A percentile compares a stretch with the other conserved stretches of the same genome.
phyloP scores from a whole-genome alignment of 2,329 filamentous ascomycete genomes.

The Alternaria longipes region DNA sequence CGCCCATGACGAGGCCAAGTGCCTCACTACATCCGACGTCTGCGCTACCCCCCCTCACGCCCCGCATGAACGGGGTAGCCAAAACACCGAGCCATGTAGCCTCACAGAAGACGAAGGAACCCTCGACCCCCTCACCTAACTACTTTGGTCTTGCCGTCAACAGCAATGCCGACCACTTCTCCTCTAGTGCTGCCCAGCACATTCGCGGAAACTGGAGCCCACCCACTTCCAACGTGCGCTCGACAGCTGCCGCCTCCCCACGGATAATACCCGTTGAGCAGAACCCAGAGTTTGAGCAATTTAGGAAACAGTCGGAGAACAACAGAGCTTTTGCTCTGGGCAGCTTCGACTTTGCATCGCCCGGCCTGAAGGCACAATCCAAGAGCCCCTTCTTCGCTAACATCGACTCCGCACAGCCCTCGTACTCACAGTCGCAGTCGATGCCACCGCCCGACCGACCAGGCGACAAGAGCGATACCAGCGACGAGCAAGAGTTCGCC shows the following conservation, averaged over 20 bases:
- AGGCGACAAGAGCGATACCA: constrained; percentile 23
- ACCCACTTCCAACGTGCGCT: constrained; percentile 74
- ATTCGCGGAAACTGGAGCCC: constrained; percentile 79
- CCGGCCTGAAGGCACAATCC: constrained; percentile 36
- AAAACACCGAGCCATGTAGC: constrained; percentile 43
- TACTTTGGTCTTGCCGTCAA: constrained; percentile 82
- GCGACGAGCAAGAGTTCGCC: constrained; percentile 30
- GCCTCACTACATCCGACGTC: constrained; percentile 36
- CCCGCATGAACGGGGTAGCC: constrained; percentile 46
- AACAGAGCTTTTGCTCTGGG: constrained; percentile 59
- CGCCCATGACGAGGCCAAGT: constrained; percentile 43
- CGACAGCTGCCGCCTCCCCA: constrained; percentile 73
- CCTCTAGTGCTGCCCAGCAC: constrained; percentile 66
- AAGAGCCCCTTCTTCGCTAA: constrained; percentile 37
- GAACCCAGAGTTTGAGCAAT: constrained; percentile 84
- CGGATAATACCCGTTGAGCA: constrained; percentile 75
- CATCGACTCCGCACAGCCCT: constrained; percentile 40
- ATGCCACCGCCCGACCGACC: constrained; percentile 30
- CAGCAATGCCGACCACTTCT: constrained; percentile 66
- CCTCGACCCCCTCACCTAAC: constrained; percentile 71
- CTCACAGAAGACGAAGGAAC: constrained; percentile 36
- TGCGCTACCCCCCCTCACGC: constrained; percentile 39
- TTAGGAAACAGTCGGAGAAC: constrained; percentile 72
- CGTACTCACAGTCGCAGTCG: constrained; percentile 42
- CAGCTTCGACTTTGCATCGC: constrained; percentile 54